Evolutionary conservation across 305 asterid species (phyloP).

Genomic region (Euphrasia arctica): DNA sequence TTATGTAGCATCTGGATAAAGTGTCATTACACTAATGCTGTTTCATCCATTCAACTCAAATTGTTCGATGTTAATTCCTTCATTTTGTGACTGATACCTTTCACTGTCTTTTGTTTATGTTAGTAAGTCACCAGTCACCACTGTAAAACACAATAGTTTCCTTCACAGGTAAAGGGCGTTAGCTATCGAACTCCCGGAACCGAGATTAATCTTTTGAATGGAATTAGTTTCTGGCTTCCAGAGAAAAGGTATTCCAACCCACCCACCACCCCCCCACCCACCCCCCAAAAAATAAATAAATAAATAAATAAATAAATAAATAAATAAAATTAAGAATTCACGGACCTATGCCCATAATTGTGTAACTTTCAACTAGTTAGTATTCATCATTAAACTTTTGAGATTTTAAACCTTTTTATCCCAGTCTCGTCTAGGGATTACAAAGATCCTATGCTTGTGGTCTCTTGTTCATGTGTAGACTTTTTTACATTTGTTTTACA

Average conservation of each 20-base stretch:
- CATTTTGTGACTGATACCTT: slow-evolving; percentile 20
- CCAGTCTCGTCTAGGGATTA: background rate
- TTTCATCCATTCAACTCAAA: slow-evolving; percentile 1
- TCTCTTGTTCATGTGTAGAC: slow-evolving; percentile 9
- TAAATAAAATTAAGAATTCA: background rate
- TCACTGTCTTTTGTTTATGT: slow-evolving; percentile 2
- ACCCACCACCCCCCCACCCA: no score
- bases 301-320: no score
- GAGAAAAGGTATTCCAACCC: slow-evolving; percentile 58
- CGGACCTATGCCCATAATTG: background rate
- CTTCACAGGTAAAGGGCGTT: slow-evolving; percentile 60
- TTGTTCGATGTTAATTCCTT: slow-evolving; percentile 2
- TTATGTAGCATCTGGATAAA: slow-evolving; percentile 13
- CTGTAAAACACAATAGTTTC: slow-evolving; percentile 13
- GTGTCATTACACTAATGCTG: background rate
- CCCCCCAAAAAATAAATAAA: no score
- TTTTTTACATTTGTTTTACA: slow-evolving; percentile 1
- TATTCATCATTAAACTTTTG: slow-evolving; percentile 5
- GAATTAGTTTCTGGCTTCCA: slow-evolving; percentile 63
- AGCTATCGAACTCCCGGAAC: slow-evolving; percentile 87
- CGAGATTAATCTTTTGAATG: slow-evolving; percentile 60
- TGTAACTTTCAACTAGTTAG: slow-evolving; percentile 4
- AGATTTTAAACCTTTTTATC: background rate
- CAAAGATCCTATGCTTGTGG: background rate
- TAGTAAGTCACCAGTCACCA: slow-evolving; percentile 8